Evolutionary conservation across 2,329 filamentous ascomycete genomes (phyloP).

Genomic region (Colletotrichum somersetense): DNA sequence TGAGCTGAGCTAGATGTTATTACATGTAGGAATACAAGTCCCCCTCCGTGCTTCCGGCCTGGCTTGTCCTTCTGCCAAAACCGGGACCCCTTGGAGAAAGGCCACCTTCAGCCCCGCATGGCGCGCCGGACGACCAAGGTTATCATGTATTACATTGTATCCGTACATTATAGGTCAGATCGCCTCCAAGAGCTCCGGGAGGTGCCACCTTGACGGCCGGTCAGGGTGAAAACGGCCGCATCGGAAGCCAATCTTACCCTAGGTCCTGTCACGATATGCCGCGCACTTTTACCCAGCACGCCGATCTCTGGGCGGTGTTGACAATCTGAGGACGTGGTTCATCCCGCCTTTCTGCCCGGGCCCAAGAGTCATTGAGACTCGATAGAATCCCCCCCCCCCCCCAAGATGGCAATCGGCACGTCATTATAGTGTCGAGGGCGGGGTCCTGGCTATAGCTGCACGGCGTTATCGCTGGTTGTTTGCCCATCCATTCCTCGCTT

Average conservation of each 20-base stretch:
- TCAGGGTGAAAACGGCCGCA: neutral
- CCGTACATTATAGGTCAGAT: neutral
- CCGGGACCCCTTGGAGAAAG: neutral
- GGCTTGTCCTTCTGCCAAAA: neutral
- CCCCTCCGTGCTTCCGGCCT: neutral
- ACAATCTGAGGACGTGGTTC: neutral
- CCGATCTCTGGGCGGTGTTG: neutral
- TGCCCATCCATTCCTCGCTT: neutral
- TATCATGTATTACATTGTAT: no score
- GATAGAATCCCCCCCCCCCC: no score
- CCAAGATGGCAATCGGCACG: slow-evolving; percentile 27
- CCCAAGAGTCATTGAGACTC: neutral
- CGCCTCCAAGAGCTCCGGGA: neutral
- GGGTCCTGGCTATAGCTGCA: slow-evolving; percentile 20
- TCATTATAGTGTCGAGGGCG: slow-evolving; percentile 29
- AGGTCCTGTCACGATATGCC: neutral
- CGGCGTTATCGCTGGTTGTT: slow-evolving; percentile 21
- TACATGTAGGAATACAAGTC: neutral
- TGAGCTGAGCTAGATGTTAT: neutral
- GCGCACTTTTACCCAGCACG: neutral
- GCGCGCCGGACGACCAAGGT: neutral
- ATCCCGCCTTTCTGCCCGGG: neutral
- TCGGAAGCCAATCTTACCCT: neutral
- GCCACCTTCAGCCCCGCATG: neutral
- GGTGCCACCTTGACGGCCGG: neutral